A percentile compares a stretch with the other conserved stretches of the same genome.
phyloP scores from a whole-genome alignment of 495 filamentous ascomycete species.

The Neurospora sublineolata region DNA sequence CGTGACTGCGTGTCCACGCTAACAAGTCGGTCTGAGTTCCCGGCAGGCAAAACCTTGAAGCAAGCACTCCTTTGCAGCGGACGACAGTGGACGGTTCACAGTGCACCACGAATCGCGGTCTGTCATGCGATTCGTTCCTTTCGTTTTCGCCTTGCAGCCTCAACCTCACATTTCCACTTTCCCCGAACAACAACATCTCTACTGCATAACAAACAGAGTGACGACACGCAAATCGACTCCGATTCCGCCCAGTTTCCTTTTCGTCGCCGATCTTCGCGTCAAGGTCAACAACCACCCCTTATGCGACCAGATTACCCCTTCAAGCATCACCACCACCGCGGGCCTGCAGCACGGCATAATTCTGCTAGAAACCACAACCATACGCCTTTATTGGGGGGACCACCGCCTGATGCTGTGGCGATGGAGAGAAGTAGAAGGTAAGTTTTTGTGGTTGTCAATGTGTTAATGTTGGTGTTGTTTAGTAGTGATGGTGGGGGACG shows the following conservation, averaged over 20 bases:
- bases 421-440: constrained; percentile 30
- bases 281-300: neutral
- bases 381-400: neutral
- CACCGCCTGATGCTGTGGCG: neutral
- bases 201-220: neutral
- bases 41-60: neutral
- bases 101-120: neutral
- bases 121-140: neutral
- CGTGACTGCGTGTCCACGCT: neutral
- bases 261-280: neutral
- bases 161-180: neutral
- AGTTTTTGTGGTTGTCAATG: constrained; percentile 1
- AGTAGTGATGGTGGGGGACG: neutral
- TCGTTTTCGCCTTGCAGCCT: neutral
- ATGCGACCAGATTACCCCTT: constrained; percentile 1
- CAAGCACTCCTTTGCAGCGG: neutral
- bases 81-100: neutral
- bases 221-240: neutral
- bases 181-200: neutral
- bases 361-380: neutral
- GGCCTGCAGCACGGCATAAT: neutral
- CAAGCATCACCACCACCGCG: neutral
- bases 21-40: neutral
- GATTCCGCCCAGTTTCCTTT: too few relatives aligned
- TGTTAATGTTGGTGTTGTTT: neutral